phyloP scores from a whole-genome alignment of 352 stramenopile genomes.

The Phytophthora multivora region DNA sequence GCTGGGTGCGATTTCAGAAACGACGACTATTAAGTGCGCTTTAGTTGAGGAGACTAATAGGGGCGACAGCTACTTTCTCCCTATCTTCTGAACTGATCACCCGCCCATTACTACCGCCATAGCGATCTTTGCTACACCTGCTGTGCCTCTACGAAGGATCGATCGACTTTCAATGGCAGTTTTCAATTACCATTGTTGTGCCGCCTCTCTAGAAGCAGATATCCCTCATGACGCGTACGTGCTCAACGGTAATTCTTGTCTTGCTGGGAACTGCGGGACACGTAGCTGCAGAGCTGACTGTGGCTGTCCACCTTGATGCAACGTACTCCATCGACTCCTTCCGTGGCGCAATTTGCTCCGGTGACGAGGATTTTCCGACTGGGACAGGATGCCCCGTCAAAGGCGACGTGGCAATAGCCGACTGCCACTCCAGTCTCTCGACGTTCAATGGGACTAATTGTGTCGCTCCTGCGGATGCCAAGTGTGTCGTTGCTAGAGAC shows the following conservation, averaged over 20 bases:
- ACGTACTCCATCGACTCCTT: slow-evolving; percentile 1
- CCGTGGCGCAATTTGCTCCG: slow-evolving; percentile 1
- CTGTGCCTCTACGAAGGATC: background rate
- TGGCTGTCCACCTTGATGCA: slow-evolving; percentile 3
- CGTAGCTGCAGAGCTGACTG: background rate
- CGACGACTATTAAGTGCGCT: background rate
- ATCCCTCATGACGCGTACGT: background rate
- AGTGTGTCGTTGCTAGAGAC: background rate
- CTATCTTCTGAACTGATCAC: background rate
- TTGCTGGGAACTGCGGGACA: background rate
- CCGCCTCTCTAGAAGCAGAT: background rate
- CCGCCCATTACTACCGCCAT: background rate
- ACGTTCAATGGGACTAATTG: slow-evolving; percentile 12
- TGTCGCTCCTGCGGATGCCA: slow-evolving; percentile 6
- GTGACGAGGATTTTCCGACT: background rate
- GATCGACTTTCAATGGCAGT: background rate
- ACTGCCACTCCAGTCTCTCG: background rate
- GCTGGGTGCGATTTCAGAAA: background rate
- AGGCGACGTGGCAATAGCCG: slow-evolving; percentile 7
- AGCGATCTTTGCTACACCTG: background rate
- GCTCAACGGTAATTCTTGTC: background rate
- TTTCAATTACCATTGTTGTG: background rate
- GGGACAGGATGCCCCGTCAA: slow-evolving; percentile 6
- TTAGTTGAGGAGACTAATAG: background rate
- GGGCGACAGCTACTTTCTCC: background rate